These are phyloP conservation scores for Taxawa tesnikishii DNA, from an alignment of 2,329 filamentous ascomycete genomes.

Conservation along the genomic window DNA sequence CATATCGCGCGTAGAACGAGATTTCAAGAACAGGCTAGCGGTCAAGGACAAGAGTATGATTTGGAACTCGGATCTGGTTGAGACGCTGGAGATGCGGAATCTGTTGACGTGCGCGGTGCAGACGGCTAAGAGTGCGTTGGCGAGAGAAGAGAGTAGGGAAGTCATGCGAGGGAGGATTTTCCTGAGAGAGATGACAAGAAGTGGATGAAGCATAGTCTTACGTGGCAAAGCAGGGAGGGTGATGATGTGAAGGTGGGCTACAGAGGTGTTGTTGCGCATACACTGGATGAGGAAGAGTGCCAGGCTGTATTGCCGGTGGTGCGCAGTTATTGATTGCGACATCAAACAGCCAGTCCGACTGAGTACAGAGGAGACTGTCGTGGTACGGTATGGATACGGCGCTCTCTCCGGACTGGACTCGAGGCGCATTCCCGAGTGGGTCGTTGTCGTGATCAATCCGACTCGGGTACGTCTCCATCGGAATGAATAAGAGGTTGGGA, in stretches of 20 bases:
- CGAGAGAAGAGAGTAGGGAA: slow-evolving; percentile 31
- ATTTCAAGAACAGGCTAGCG: slow-evolving; percentile 22
- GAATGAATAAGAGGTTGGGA: too few species aligned
- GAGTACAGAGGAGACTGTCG: too few species aligned
- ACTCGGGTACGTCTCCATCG: too few species aligned
- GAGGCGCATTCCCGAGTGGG: too few species aligned
- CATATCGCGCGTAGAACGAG: slow-evolving; percentile 22
- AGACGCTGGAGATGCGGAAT: slow-evolving; percentile 35
- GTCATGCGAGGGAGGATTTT: slow-evolving; percentile 36
- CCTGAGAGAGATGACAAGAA: slow-evolving; percentile 27
- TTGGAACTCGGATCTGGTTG: slow-evolving; percentile 38
- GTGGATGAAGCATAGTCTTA: slow-evolving; percentile 37
- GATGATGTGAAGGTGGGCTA: slow-evolving; percentile 29
- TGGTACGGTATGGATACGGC: too few species aligned
- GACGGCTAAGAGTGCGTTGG: slow-evolving; percentile 31
- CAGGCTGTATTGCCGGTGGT: slow-evolving; percentile 17
- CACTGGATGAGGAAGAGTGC: slow-evolving; percentile 33
- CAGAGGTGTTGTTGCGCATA: slow-evolving; percentile 28
- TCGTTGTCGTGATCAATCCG: too few species aligned
- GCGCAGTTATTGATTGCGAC: slow-evolving; percentile 19
- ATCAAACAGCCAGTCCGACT: too few species aligned
- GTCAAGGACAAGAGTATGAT: slow-evolving; percentile 32
- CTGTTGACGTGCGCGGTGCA: slow-evolving; percentile 34
- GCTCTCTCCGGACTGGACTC: too few species aligned
- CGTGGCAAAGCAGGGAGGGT: slow-evolving; percentile 29